These are phyloP conservation scores for Conoideocrella luteorostrata DNA, from an alignment of 2,329 filamentous ascomycete genomes.

Conservation along the genomic window DNA sequence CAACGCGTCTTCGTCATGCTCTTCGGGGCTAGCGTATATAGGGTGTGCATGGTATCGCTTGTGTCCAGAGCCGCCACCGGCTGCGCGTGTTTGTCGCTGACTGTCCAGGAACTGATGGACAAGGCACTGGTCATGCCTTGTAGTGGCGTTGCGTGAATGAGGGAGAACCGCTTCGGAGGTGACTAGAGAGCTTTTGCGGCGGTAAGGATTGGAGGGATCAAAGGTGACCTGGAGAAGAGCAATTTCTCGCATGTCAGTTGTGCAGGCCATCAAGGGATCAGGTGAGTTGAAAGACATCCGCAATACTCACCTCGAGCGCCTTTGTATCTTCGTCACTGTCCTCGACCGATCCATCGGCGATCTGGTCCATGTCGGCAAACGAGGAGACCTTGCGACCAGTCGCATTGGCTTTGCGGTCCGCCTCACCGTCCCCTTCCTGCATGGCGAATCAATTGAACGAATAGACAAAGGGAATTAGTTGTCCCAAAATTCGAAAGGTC, in stretches of 20 bases:
- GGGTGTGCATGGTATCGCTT: conserved; percentile 24
- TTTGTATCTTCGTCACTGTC: conserved; percentile 41
- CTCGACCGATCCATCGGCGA: conserved; percentile 2
- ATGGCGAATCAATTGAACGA: conserved; percentile 1
- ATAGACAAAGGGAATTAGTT: not conserved
- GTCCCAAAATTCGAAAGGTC: not conserved
- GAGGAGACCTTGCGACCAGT: conserved; percentile 16
- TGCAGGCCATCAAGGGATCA: not conserved
- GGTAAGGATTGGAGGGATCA: conserved; percentile 52
- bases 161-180: conserved; percentile 38
- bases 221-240: conserved; percentile 49
- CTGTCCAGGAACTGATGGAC: conserved; percentile 60
- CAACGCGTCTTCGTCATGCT: conserved; percentile 11
- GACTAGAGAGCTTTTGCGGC: conserved; percentile 61
- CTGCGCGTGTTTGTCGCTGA: conserved; percentile 35
- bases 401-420: conserved; percentile 13
- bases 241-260: not conserved
- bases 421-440: conserved; percentile 13
- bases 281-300: no score
- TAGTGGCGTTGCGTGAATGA: conserved; percentile 17
- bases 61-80: conserved; percentile 19
- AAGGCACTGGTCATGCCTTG: conserved; percentile 49
- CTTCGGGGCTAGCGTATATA: conserved; percentile 15
- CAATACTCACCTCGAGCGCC: conserved; percentile 41
- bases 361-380: conserved; percentile 14